Percentiles rank a stretch among this genome's conserved stretches.
phyloP scores from a whole-genome alignment of 2,329 filamentous ascomycete species.

The Talaromyces islandicus region DNA sequence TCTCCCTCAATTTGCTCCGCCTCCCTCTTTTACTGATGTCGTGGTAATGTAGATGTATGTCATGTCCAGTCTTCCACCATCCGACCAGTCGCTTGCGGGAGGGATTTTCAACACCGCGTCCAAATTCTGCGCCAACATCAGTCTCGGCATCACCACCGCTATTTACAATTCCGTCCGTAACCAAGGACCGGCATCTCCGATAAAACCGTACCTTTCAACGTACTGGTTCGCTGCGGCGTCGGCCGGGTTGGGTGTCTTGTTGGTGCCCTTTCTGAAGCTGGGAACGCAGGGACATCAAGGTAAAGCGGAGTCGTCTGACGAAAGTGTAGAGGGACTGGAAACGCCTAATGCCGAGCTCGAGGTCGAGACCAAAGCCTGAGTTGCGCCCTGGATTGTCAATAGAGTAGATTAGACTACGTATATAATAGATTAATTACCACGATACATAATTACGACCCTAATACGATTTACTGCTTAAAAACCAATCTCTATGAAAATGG shows the following conservation, averaged over 20 bases:
- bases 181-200: conserved; percentile 14
- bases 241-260: conserved; percentile 19
- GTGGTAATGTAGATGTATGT: conserved; percentile 56
- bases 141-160: conserved; percentile 58
- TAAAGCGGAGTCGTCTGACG: neutral
- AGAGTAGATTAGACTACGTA: too few species aligned
- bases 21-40: neutral
- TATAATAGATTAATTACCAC: too few species aligned
- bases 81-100: conserved; percentile 61
- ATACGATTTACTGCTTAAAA: too few species aligned
- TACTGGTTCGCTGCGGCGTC: conserved; percentile 25
- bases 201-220: conserved; percentile 22
- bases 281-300: conserved; percentile 16
- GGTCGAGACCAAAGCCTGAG: conserved; percentile 1
- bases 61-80: conserved; percentile 56
- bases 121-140: conserved; percentile 54
- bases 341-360: neutral
- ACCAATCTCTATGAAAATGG: neutral
- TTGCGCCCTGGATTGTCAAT: neutral
- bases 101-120: conserved; percentile 64
- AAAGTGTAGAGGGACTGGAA: neutral
- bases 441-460: too few species aligned
- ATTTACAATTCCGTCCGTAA: conserved; percentile 22
- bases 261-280: conserved; percentile 25
- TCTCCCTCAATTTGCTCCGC: neutral